These are phyloP conservation scores for Multifurca ochricompacta DNA, from an alignment of 768 basidiomycete genomes.

Conservation along the genomic window DNA sequence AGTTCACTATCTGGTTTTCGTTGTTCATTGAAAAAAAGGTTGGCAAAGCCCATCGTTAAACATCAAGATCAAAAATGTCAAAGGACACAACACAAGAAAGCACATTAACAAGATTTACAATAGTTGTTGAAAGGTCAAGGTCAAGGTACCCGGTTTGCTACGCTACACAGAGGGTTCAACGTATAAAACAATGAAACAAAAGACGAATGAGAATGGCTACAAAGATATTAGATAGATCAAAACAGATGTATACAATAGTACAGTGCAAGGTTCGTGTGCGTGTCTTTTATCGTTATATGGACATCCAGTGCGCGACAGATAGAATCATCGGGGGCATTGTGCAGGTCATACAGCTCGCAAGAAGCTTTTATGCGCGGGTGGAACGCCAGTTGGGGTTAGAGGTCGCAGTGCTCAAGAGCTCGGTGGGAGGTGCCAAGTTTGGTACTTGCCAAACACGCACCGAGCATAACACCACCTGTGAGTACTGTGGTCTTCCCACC, in stretches of 20 bases:
- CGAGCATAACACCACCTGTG: conserved; percentile 85
- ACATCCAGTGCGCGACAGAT: conserved; percentile 6
- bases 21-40: no score
- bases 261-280: conserved; percentile 14
- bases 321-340: conserved; percentile 4
- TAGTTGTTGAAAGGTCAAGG: conserved; percentile 4
- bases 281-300: conserved; percentile 16
- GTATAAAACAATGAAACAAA: neutral
- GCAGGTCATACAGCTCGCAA: neutral
- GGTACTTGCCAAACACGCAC: conserved; percentile 26
- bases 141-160: conserved; percentile 10
- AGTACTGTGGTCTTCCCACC: conserved; percentile 85
- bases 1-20: no score
- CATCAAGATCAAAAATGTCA: neutral
- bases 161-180: conserved; percentile 19
- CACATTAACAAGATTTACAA: conserved; percentile 11
- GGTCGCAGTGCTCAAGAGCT: conserved; percentile 30
- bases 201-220: conserved; percentile 19
- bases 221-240: conserved; percentile 22
- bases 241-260: conserved; percentile 22
- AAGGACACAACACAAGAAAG: conserved; percentile 6
- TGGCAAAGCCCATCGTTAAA: no score
- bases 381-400: conserved; percentile 47
- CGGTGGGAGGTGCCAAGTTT: conserved; percentile 24
- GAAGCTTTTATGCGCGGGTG: conserved; percentile 35